Conservation (phyloP, 163 green algal genomes). For the Trebouxiophyceae sp. region DNA sequence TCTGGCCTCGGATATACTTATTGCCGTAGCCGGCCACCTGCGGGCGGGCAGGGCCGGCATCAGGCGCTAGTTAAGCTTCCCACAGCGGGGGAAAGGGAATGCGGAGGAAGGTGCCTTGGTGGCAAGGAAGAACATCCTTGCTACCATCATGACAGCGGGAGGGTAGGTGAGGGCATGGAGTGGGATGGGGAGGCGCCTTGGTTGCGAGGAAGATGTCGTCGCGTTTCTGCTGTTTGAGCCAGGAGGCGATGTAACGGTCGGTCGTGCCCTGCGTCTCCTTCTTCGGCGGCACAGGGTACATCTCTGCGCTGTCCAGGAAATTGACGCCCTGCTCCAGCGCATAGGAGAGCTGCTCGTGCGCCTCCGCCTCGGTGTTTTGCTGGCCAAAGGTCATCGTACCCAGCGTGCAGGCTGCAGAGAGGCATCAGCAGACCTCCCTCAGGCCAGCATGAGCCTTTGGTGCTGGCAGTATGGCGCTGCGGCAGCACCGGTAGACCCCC, state of each 20-base stretch:
- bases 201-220: slow-evolving; percentile 62
- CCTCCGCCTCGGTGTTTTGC: slow-evolving; percentile 64
- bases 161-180: neutral
- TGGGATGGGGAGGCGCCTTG: slow-evolving; percentile 41
- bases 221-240: slow-evolving; percentile 45
- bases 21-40: slow-evolving; percentile 36
- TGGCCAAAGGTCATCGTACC: slow-evolving; percentile 66
- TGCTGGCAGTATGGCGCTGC: neutral
- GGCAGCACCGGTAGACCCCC: neutral
- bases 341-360: slow-evolving; percentile 51
- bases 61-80: neutral
- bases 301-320: slow-evolving; percentile 83
- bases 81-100: too few relatives aligned
- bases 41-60: neutral
- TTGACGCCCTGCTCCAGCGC: slow-evolving; percentile 47
- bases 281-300: slow-evolving; percentile 65
- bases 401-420: slow-evolving; percentile 38
- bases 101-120: too few relatives aligned
- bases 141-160: too few relatives aligned
- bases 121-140: neutral
- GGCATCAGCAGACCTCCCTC: neutral
- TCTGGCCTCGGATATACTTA: slow-evolving; percentile 18
- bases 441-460: neutral
- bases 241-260: slow-evolving; percentile 66
- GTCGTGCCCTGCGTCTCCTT: slow-evolving; percentile 48